phyloP scores from a whole-genome alignment of 1,284 basidiomycete species.

The Sanghuangporus weigelae region DNA sequence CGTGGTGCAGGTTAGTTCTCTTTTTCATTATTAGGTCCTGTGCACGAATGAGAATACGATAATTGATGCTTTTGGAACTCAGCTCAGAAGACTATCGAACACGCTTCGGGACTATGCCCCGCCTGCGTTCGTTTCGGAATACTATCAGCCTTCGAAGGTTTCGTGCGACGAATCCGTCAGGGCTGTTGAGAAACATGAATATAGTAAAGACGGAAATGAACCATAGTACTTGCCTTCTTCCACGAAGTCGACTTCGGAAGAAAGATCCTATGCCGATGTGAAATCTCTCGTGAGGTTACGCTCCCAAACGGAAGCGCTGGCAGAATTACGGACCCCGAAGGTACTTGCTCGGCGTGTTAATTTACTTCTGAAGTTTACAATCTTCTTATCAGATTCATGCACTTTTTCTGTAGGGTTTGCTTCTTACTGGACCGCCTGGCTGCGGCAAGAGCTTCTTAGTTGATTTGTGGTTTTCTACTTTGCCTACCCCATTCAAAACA shows the following conservation, averaged over 20 bases:
- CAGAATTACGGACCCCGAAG: constrained; percentile 52
- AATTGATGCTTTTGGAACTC: not conserved
- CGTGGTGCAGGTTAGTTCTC: constrained; percentile 51
- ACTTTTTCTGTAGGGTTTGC: constrained; percentile 51
- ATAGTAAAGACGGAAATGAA: not conserved
- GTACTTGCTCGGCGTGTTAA: constrained; percentile 27
- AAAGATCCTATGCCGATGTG: not conserved
- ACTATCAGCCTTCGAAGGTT: constrained; percentile 25
- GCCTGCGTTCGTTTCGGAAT: constrained; percentile 30
- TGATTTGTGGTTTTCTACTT: constrained; percentile 57
- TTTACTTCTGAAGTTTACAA: too few relatives aligned
- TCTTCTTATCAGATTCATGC: not conserved
- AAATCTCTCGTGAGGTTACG: constrained; percentile 45
- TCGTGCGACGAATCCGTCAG: not conserved
- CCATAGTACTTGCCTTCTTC: constrained; percentile 27
- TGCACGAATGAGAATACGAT: not conserved
- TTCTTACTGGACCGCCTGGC: constrained; percentile 74
- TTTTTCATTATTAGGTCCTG: not conserved
- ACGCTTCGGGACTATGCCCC: constrained; percentile 47
- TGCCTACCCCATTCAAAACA: constrained; percentile 56
- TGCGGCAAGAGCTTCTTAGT: constrained; percentile 72
- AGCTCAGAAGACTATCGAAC: constrained; percentile 45
- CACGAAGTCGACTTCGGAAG: not conserved
- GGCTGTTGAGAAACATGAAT: not conserved
- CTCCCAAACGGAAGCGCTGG: constrained; percentile 56